phyloP scores from a whole-genome alignment of 164 flowering plant genomes.

The Tetracentron sinense region DNA sequence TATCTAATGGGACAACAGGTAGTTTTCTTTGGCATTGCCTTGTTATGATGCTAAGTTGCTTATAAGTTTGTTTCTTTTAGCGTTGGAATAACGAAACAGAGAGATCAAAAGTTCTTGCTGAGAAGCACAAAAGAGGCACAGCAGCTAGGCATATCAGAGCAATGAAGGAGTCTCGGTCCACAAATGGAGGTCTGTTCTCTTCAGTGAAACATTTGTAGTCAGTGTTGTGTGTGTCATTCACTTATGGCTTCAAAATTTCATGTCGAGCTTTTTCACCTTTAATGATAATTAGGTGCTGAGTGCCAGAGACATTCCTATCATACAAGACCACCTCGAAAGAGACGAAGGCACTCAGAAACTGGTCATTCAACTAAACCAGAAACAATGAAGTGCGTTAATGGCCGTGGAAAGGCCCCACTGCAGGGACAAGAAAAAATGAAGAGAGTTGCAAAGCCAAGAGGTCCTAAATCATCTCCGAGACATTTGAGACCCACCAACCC shows the following conservation, averaged over 20 bases:
- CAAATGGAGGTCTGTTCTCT: conserved; percentile 26
- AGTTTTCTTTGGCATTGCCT: background rate
- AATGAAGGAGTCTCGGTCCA: conserved; percentile 20
- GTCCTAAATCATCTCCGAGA: conserved; percentile 7
- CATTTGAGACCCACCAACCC: background rate
- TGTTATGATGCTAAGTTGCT: background rate
- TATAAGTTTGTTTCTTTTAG: conserved; percentile 20
- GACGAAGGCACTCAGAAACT: conserved; percentile 8
- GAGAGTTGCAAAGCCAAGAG: conserved; percentile 5
- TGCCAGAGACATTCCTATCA: conserved; percentile 13
- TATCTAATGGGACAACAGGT: background rate
- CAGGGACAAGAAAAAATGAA: background rate
- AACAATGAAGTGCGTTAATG: conserved; percentile 10
- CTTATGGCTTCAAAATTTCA: background rate
- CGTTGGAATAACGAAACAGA: conserved; percentile 55
- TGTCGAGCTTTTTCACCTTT: background rate
- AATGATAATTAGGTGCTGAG: conserved; percentile 21
- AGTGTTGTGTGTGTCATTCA: background rate
- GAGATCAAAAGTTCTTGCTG: conserved; percentile 43
- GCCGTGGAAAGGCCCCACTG: conserved; percentile 12
- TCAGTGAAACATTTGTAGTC: background rate
- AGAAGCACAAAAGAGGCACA: conserved; percentile 57
- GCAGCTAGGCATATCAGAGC: conserved; percentile 53
- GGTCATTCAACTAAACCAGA: background rate
- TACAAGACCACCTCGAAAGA: conserved; percentile 15